Base-by-base conservation (phyloP, 1,139 yeast species). In the Kluyveromyces marxianus region DNA sequence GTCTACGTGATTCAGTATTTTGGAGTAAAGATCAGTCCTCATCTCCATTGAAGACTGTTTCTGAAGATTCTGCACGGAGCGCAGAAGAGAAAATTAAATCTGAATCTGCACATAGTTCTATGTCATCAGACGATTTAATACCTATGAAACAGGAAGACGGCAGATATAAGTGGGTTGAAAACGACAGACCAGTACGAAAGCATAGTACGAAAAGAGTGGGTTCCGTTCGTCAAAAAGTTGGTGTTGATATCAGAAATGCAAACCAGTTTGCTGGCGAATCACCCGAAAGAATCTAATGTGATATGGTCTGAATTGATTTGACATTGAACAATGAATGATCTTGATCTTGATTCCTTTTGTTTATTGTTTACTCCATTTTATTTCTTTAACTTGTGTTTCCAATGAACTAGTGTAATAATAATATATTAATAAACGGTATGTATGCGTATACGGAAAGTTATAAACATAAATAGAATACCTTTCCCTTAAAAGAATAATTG, bases 1-100 rank as follows among this genome's bases (percentile, higher is more conserved):
- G 69, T 4, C 52, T 64, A 43, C 65, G 79, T 57, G 72, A 71
- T 48, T 76, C 72, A 0, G 70, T 62, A 2, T 68, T 67, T 46
- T 48, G 60, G 49, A 34, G 10, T 21, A 40, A 25, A 14, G 44
- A 34, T 21, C 4, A 21, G 26, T 27, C 10, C n/a, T 36, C 39
- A 3, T 36, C 39, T 26, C 39, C 39, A 7, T 26, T 36, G 14
- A 36, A 36, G n/a, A 26, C 27, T 10, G 30, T 25, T 25, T 29
- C 35, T 26, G 41, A 42, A 28, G 10, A 36, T 36, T 14, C 14
- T 6, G 7, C 26, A 7, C 4, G 21, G 14, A 21, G 14, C 14
- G 6, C 39, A 6, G 25, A 25, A 4, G 30, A 21, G 26, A 36
- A 4, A 10, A 36, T 8, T 10, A 21, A 36, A 7, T 25, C 39